Percentiles rank a stretch among this genome's conserved stretches.
phyloP scores from a whole-genome alignment of 768 basidiomycete genomes.

The Agrocybe pediades region DNA sequence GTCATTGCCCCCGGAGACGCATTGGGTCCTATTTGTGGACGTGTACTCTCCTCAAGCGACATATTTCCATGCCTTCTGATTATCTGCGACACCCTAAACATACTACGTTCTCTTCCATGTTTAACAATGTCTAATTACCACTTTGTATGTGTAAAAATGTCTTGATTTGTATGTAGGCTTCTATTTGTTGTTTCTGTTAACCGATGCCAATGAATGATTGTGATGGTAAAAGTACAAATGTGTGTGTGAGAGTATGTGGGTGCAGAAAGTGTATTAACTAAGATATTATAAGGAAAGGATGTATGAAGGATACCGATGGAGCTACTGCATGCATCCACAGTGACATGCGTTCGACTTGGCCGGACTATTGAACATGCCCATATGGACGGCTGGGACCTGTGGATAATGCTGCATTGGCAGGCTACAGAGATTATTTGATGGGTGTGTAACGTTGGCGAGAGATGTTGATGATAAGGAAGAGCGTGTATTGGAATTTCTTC shows the following conservation, averaged over 20 bases:
- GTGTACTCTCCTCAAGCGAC: background rate
- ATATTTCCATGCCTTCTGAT: background rate
- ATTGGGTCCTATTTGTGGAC: background rate
- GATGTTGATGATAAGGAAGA: slow-evolving; percentile 17
- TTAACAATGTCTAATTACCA: background rate
- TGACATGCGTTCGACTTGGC: background rate
- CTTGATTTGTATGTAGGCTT: slow-evolving; percentile 25
- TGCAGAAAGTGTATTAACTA: slow-evolving; percentile 3
- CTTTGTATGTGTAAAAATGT: slow-evolving; percentile 9
- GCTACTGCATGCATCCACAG: background rate
- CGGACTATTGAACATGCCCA: slow-evolving; percentile 13
- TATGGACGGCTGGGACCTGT: background rate
- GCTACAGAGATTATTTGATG: slow-evolving; percentile 16
- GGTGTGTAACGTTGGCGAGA: slow-evolving; percentile 13
- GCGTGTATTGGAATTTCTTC: slow-evolving; percentile 16
- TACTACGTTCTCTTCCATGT: background rate
- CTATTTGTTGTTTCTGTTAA: slow-evolving; percentile 13
- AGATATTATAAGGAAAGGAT: slow-evolving; percentile 27
- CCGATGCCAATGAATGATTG: slow-evolving; percentile 4
- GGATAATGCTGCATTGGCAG: too few species aligned
- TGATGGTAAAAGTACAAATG: slow-evolving; percentile 13
- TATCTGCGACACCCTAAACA: background rate
- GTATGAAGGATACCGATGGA: slow-evolving; percentile 9
- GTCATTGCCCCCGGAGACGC: background rate
- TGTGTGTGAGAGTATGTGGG: slow-evolving; percentile 4